Percentiles rank a stretch among this genome's conserved stretches.
phyloP scores from a whole-genome alignment of 257 asterid species.

The Plectranthus barbatus region DNA sequence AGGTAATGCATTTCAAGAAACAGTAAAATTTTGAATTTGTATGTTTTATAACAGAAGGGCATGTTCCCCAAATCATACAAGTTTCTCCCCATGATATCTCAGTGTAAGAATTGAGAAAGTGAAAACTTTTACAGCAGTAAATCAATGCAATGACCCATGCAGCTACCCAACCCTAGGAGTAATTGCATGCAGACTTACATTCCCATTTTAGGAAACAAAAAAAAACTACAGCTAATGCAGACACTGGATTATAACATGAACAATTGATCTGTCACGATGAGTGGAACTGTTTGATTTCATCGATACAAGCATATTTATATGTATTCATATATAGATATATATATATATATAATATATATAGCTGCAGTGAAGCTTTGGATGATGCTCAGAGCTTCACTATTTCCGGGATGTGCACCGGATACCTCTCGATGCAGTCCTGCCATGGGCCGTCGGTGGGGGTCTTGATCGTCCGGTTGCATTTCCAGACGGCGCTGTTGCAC shows the following conservation, averaged over 20 bases:
- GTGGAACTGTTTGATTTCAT: neutral
- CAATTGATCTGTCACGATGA: conserved; percentile 4
- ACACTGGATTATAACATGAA: conserved; percentile 7
- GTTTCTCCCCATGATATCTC: neutral
- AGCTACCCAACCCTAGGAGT: neutral
- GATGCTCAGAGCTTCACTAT: conserved; percentile 39
- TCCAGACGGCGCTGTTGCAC: no score
- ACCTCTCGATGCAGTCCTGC: conserved; percentile 37
- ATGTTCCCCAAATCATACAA: conserved; percentile 17
- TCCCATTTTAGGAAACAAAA: neutral
- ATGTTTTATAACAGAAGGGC: conserved; percentile 7
- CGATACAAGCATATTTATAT: neutral
- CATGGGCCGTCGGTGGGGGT: conserved; percentile 46
- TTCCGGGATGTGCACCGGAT: conserved; percentile 55
- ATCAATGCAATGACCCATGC: neutral
- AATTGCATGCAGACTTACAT: conserved; percentile 27
- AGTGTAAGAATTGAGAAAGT: neutral
- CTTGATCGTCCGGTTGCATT: conserved; percentile 34
- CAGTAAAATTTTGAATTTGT: conserved; percentile 1
- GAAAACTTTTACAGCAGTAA: conserved; percentile 7
- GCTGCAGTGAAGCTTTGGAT: no score
- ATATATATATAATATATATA: neutral
- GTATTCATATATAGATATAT: neutral
- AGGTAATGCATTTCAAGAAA: neutral
- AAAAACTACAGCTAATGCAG: neutral